These are phyloP conservation scores for Tricholoma sp. DNA, from an alignment of 768 basidiomycete genomes.

Conservation along the genomic window DNA sequence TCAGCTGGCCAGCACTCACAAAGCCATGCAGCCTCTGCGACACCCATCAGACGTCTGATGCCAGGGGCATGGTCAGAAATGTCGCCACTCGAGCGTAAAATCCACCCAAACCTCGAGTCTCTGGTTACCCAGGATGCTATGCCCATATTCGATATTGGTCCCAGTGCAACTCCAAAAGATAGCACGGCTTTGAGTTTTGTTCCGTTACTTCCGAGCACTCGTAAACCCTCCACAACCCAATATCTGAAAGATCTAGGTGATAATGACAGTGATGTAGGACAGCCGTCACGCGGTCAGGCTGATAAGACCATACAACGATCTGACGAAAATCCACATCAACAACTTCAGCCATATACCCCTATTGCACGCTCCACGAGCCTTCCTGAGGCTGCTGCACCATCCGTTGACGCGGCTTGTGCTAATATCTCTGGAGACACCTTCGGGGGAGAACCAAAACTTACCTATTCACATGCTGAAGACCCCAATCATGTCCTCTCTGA, in stretches of 20 bases:
- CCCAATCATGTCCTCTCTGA: neutral
- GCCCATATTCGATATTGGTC: slow-evolving; percentile 2
- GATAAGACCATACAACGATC: neutral
- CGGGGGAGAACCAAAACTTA: slow-evolving; percentile 2
- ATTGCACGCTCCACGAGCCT: neutral
- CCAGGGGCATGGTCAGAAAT: neutral
- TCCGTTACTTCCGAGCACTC: slow-evolving; percentile 11
- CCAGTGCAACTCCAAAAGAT: neutral
- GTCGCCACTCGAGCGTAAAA: slow-evolving; percentile 23
- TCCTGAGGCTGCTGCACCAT: neutral
- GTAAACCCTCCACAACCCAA: slow-evolving; percentile 3
- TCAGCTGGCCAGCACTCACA: slow-evolving; percentile 8
- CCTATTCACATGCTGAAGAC: neutral
- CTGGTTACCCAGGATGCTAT: slow-evolving; percentile 17
- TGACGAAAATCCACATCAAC: neutral
- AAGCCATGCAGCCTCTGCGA: neutral
- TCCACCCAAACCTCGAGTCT: slow-evolving; percentile 33
- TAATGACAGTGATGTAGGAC: neutral
- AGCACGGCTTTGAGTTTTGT: slow-evolving; percentile 2
- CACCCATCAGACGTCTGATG: neutral
- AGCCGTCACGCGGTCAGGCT: neutral
- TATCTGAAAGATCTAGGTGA: neutral
- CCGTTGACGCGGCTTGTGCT: neutral
- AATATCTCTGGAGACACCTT: slow-evolving; percentile 15
- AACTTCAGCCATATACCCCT: neutral